A percentile compares a stretch with the other conserved stretches of the same genome.
phyloP scores from a whole-genome alignment of 2,329 filamentous ascomycete genomes.

The Diaporthe citriasiana region DNA sequence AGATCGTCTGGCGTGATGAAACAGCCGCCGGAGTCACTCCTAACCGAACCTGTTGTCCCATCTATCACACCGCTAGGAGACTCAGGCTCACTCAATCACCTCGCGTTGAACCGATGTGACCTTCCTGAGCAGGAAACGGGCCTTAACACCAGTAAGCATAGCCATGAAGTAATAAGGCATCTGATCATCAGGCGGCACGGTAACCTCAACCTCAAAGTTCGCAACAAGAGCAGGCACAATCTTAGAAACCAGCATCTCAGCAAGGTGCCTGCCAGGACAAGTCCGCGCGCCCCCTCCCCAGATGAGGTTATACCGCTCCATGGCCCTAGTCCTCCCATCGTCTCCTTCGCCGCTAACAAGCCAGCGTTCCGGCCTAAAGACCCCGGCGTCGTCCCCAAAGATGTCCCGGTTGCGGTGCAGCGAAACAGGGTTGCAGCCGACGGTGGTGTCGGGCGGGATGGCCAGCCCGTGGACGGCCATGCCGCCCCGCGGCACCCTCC shows the following conservation, averaged over 20 bases:
- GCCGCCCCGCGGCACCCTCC: conserved; percentile 57
- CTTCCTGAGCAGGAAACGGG: conserved; percentile 52
- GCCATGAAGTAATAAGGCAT: conserved; percentile 65
- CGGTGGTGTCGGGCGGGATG: conserved; percentile 61
- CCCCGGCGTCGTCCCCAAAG: conserved; percentile 61
- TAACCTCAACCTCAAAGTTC: conserved; percentile 60
- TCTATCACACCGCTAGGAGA: too few relatives aligned
- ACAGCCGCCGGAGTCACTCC: background rate
- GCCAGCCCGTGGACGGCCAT: conserved; percentile 55
- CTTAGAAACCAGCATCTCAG: conserved; percentile 64
- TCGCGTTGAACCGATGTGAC: background rate
- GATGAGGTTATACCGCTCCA: conserved; percentile 64
- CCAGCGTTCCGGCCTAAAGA: conserved; percentile 65
- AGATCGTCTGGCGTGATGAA: background rate
- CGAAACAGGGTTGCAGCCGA: conserved; percentile 65
- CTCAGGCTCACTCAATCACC: background rate
- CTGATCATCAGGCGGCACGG: conserved; percentile 55
- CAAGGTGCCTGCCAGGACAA: conserved; percentile 65
- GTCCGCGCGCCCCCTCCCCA: conserved; percentile 67
- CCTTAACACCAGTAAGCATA: conserved; percentile 64
- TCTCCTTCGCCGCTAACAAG: conserved; percentile 44
- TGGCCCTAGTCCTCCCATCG: conserved; percentile 51
- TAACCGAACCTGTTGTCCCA: background rate
- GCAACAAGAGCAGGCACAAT: conserved; percentile 57
- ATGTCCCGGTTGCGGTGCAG: conserved; percentile 65